These are phyloP conservation scores for Pleomassaria siparia DNA, from an alignment of 2,329 filamentous ascomycete genomes.

Conservation along the genomic window DNA sequence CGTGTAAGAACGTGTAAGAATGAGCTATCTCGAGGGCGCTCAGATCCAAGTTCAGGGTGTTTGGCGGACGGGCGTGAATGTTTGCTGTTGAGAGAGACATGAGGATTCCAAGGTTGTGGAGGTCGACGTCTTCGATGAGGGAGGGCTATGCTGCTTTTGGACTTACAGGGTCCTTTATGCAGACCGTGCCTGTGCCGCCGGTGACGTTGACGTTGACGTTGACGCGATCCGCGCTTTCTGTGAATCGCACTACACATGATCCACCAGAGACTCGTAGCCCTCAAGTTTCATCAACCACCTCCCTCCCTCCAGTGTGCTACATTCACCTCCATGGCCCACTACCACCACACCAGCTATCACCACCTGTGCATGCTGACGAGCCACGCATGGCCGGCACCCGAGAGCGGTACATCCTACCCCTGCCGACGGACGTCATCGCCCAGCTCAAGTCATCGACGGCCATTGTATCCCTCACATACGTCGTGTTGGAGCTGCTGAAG, in stretches of 20 bases:
- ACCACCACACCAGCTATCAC: background rate
- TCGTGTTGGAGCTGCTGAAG: slow-evolving; percentile 70
- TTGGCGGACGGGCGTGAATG: background rate
- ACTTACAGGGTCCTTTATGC: background rate
- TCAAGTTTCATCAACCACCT: no score
- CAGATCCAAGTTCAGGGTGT: background rate
- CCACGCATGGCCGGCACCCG: background rate
- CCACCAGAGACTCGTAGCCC: background rate
- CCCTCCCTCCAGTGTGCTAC: no score
- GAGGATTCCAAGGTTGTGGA: background rate
- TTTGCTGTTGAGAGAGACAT: slow-evolving; percentile 2
- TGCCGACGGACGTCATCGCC: slow-evolving; percentile 70
- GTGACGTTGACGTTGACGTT: no score
- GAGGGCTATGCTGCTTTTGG: background rate
- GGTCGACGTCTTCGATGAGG: background rate
- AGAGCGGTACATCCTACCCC: slow-evolving; percentile 57
- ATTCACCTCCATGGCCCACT: no score
- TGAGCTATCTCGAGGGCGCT: background rate
- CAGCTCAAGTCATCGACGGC: slow-evolving; percentile 84
- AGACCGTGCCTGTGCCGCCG: no score
- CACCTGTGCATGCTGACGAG: no score
- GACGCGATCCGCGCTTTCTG: background rate
- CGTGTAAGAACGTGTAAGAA: slow-evolving; percentile 1
- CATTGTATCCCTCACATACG: slow-evolving; percentile 73
- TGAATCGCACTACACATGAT: background rate